Evolutionary conservation across 768 basidiomycete genomes (phyloP).

Genomic region (Termitomyces sp.): DNA sequence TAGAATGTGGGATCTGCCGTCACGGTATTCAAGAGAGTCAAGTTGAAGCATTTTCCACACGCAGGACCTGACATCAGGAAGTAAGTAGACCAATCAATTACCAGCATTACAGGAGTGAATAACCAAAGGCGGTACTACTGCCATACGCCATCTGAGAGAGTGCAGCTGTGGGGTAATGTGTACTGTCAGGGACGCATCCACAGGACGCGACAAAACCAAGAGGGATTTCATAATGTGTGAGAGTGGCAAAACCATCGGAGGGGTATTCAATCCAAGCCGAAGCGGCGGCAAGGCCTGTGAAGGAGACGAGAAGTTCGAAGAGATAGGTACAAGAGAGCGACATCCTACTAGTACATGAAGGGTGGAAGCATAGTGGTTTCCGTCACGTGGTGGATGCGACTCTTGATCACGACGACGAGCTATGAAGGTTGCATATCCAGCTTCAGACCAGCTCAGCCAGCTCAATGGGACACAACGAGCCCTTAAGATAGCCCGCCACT

Average conservation of each 20-base stretch:
- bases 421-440: slow-evolving; percentile 71
- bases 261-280: slow-evolving; percentile 63
- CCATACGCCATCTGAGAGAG: slow-evolving; percentile 80
- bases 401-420: neutral
- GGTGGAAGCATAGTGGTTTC: neutral
- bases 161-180: slow-evolving; percentile 76
- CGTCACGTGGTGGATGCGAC: slow-evolving; percentile 7
- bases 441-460: slow-evolving; percentile 45
- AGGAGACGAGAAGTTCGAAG: slow-evolving; percentile 1
- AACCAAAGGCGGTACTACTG: slow-evolving; percentile 64
- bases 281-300: slow-evolving; percentile 6
- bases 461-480: slow-evolving; percentile 50
- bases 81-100: neutral
- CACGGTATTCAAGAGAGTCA: slow-evolving; percentile 71
- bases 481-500: slow-evolving; percentile 83
- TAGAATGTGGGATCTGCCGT: slow-evolving; percentile 66
- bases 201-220: slow-evolving; percentile 64
- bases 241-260: slow-evolving; percentile 59
- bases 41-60: slow-evolving; percentile 77
- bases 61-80: slow-evolving; percentile 47
- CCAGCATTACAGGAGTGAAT: slow-evolving; percentile 8
- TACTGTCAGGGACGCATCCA: slow-evolving; percentile 68
- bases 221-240: slow-evolving; percentile 72
- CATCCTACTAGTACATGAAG: neutral
- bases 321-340: slow-evolving; percentile 8